Base-by-base conservation (phyloP, 805 yeast genomes). In the Candida germanica region DNA sequence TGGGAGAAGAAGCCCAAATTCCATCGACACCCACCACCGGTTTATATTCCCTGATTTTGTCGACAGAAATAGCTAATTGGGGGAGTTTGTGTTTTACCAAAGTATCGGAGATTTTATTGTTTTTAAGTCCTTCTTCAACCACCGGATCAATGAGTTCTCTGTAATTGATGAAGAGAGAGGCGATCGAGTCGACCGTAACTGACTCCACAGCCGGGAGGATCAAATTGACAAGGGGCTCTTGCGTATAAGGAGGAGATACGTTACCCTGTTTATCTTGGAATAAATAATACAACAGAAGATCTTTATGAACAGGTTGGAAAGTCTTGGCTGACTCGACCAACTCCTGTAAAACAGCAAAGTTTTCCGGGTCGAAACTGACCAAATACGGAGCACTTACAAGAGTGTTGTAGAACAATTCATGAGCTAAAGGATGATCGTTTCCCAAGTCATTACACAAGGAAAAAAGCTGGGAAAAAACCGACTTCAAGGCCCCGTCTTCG, bases 371-470 rank as follows among this genome's bases (percentile, higher is more conserved):
- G 47, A 69, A 75, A 28, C 74, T 64, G 42, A 72, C 68, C 42
- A 77, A 59, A 53, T 77, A 85, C 8, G 96, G 95, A 23, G 84
- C 50, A 9, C 85, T 70, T 12, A 80, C 53, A 35, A 83, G 58
- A 1, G 79, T 75, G 46, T 77, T 77, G 46, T 77, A 80, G 52
- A 62, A 85, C 12, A 87, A 57, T 32, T 81, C 78, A 53, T 86
- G 87, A 3, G 85, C 86, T 30, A 82, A 58, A 33, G 62, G 68
- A 17, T 18, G 15, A 8, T 21, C 20, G 9, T 21, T 20, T 4
- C 26, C 33, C 39, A 84, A 60, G 2, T 72, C 79, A 27, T 79
- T 66, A 1, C 89, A 75, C 23, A 73, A 50, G 4, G 64, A 60
- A 40, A 86, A 58, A 17, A 87, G 66, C 41, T 73, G 77, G 34